Base-by-base conservation (phyloP, 1,284 basidiomycete genomes). In the Sanghuangporus sanghuang region DNA sequence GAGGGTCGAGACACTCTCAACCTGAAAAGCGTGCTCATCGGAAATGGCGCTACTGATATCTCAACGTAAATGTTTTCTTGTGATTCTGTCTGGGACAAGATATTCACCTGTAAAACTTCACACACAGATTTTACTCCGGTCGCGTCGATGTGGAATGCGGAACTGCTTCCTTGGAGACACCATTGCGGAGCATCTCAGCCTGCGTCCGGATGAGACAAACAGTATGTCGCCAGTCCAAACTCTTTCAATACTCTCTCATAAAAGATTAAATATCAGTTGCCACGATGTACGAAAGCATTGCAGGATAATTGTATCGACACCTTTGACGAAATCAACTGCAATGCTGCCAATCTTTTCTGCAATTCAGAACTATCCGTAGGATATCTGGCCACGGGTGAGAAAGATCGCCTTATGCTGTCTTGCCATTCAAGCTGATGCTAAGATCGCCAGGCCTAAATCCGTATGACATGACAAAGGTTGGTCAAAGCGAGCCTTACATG, bases 391-490 rank as follows among this genome's bases (percentile, higher is more conserved):
- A 69, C 62, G 42, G 69, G 70, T 64, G 48, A 64, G 78, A 73
- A 46, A 4, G 16, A 46, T 44, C 6, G 35, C 16, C 3, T 44
- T 27, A 2, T 3, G 27, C 27, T 2, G 27, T 32, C 27, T 32
- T 32, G 27, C 3, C 27, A 32, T 32, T 32, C 27, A 32, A 32
- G 27, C 27, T 32, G 27, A 32, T 32, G 27, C 27, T 32, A 16
- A 9, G 23, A 12, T 21, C 8, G 40, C 55, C 42, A 52, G 35
- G 42, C 12, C 48, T 18, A 6, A 66, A 87, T 69, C 78, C 82
- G 8, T 92, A 92, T 71, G 90, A 92, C 70, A 82, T 92, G 57
- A 86, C 86, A 44, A 89, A 87, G 81, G 83, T 78, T 65, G 55
- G 70, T 62, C 27, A 14, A 55, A 38, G 38, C 23, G 23, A 42